Conservation (phyloP, 164 flowering plant genomes). For the Macadamia integrifolia region DNA sequence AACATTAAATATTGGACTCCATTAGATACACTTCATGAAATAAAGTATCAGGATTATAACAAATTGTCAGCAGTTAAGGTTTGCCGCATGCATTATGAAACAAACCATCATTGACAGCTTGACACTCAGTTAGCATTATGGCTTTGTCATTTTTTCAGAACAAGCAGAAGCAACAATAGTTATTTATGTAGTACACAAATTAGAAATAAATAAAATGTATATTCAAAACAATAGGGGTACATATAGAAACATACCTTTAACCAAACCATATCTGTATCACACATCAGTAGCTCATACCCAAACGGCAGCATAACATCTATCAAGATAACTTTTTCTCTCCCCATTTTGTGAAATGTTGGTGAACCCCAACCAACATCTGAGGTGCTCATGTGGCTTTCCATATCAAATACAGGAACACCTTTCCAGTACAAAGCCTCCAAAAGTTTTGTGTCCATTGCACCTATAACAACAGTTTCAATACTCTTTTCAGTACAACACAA, state of each 20-base stretch:
- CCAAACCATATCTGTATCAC: conserved; percentile 99
- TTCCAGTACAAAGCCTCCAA: conserved; percentile 91
- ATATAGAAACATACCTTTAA: conserved; percentile 57
- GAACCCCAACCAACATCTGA: conserved; percentile 97
- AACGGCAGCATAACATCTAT: conserved; percentile 81
- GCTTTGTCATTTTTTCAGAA: neutral
- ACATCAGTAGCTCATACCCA: conserved; percentile 89
- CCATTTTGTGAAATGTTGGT: conserved; percentile 96
- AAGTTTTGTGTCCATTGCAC: conserved; percentile 93
- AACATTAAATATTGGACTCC: too few relatives aligned
- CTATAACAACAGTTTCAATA: conserved; percentile 29
- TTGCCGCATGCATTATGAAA: too few relatives aligned
- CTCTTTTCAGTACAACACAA: neutral
- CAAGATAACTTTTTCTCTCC: conserved; percentile 85
- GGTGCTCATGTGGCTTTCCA: conserved; percentile 97
- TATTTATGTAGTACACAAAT: neutral
- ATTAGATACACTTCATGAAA: too few relatives aligned
- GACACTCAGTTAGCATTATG: neutral
- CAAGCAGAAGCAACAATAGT: too few relatives aligned
- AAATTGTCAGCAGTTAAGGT: too few relatives aligned
- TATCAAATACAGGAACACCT: conserved; percentile 93
- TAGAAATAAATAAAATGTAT: neutral
- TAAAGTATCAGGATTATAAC: too few relatives aligned
- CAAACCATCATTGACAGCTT: too few relatives aligned
- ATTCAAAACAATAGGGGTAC: neutral